phyloP scores from a whole-genome alignment of 176 grass and related monocot species.

The Triticum urartu region DNA sequence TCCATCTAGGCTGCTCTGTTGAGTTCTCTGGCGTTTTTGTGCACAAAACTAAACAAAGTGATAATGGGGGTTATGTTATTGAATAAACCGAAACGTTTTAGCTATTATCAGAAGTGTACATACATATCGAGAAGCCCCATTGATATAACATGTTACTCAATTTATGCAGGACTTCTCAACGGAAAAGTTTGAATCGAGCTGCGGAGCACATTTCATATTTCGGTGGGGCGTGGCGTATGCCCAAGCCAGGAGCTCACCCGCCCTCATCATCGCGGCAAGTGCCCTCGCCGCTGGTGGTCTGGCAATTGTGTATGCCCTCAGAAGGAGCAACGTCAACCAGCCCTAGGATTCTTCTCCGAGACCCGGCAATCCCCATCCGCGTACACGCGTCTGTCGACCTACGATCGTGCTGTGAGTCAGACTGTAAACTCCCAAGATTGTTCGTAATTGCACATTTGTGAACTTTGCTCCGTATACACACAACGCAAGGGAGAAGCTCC shows the following conservation, averaged over 20 bases:
- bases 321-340: constrained; percentile 2
- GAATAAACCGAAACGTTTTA: neutral
- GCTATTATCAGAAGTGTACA: neutral
- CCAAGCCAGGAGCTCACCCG: constrained; percentile 16
- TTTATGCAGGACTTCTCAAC: constrained; percentile 44
- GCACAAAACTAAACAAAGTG: neutral
- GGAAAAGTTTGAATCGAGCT: constrained; percentile 58
- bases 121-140: neutral
- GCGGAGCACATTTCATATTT: constrained; percentile 43
- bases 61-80: neutral
- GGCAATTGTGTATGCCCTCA: constrained; percentile 43
- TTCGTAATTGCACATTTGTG: neutral
- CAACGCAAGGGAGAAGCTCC: neutral
- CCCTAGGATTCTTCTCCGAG: neutral
- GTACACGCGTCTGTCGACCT: no score
- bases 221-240: constrained; percentile 42
- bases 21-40: neutral
- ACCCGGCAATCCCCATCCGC: neutral
- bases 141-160: neutral
- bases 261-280: constrained; percentile 37
- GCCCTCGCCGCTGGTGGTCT: constrained; percentile 44
- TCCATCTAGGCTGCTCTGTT: neutral
- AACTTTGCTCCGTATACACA: constrained; percentile 1
- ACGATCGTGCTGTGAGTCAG: neutral
- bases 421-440: neutral